Evolutionary conservation across 805 yeast species (phyloP), one percentile per base, ranked within the genome.

Genomic region (Metschnikowia henanensis): DNA sequence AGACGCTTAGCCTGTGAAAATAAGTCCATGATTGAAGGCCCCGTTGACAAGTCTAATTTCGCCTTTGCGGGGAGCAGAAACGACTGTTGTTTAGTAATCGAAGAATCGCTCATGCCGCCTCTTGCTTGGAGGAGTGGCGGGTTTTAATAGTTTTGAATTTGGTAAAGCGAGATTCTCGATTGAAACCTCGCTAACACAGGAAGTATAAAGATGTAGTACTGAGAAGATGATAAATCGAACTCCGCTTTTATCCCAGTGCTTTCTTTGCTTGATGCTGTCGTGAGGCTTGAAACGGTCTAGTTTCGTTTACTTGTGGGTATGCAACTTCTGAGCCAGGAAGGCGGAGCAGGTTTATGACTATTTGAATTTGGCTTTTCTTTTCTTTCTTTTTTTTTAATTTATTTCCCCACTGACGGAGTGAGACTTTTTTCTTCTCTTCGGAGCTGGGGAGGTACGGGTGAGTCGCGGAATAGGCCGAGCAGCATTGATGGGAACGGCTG

Each of bases 1-100:
- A 71, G 56, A 43, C 64, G 66, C 47, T 65, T 68, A 8, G 75
- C 76, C 23, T 73, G 70, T 53, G 62, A 51, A 48, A 70, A 69
- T 29, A 71, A 66, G 50, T 71, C 75, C 49, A 61, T 58, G 17
- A 71, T 67, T 8, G 73, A 64, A 12, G 75, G 75, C 20, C 55
- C 55, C 8, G 49, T 17, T 16, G 45, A 35, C n/a, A 52, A 46
- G 17, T 47, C 53, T 6, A 43, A 39, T 29, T 40, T 32, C 30
- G 47, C 47, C 31, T 42, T 12, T 13, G 15, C 28, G 13, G 35
- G 10, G 22, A 40, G 35, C 43, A 40, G 30, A 7, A 28, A 38
- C 25, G 33, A 15, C 18, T 20, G 16, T 7, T 21, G 16, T 7
- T 21, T 19, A 10, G 36, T 18, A 15, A 7, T 5, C 30, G 15